phyloP scores from a whole-genome alignment of 495 filamentous ascomycete species.

The Aspergillus carlsbadensis region DNA sequence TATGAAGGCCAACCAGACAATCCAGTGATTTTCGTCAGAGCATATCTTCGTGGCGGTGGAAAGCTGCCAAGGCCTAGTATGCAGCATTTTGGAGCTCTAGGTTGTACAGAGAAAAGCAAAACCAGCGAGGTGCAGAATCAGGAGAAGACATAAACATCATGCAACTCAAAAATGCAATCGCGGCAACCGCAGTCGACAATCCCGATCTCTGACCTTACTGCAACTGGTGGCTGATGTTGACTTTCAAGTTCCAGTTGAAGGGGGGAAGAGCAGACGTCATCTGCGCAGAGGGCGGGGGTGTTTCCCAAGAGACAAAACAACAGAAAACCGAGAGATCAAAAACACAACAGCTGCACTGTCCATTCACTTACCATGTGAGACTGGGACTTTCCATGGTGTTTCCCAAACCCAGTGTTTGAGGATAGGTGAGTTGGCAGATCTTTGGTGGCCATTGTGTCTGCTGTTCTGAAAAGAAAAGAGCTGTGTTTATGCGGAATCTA shows the following conservation, averaged over 20 bases:
- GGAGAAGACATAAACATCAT: not conserved
- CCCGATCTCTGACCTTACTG: not conserved
- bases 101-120: not conserved
- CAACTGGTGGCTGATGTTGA: not conserved
- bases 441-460: constrained; percentile 64
- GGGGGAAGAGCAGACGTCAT: constrained; percentile 4
- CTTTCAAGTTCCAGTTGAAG: not conserved
- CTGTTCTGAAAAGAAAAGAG: not conserved
- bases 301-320: not conserved
- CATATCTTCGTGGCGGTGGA: not conserved
- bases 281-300: not conserved
- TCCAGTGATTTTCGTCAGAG: not conserved
- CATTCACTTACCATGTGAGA: constrained; percentile 84
- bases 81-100: not conserved
- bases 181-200: not conserved
- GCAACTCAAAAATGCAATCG: not conserved
- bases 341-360: not conserved
- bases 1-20: constrained; percentile 5
- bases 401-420: constrained; percentile 55
- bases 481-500: constrained; percentile 7
- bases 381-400: constrained; percentile 92
- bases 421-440: constrained; percentile 75
- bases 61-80: not conserved
- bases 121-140: not conserved
- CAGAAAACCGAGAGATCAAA: not conserved